phyloP scores from a whole-genome alignment of 257 asterid species.

The Datura wrightii region DNA sequence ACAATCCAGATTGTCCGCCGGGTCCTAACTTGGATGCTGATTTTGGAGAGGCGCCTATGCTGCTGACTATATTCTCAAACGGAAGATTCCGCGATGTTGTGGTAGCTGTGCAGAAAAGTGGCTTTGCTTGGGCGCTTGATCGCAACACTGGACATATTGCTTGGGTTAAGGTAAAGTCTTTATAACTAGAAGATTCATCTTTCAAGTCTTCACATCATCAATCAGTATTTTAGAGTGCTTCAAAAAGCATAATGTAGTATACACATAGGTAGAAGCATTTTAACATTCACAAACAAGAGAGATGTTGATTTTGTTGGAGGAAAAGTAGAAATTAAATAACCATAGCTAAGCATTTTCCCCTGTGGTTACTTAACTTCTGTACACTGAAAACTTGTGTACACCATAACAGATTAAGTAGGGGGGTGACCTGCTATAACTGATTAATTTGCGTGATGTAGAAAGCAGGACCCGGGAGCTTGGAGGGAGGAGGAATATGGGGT shows the following conservation, averaged over 20 bases:
- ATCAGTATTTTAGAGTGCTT: not conserved
- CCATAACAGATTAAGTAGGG: not conserved
- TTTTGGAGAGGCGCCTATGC: conserved; percentile 88
- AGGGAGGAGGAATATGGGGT: conserved; percentile 88
- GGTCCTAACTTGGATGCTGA: conserved; percentile 84
- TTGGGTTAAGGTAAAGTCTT: conserved; percentile 53
- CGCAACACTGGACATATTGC: conserved; percentile 55
- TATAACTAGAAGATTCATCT: not conserved
- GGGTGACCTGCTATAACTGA: not conserved
- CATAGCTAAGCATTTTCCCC: not conserved
- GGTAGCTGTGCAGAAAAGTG: conserved; percentile 77
- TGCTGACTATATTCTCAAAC: conserved; percentile 42
- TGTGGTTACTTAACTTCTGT: not conserved
- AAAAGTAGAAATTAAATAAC: not conserved
- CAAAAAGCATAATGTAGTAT: not conserved
- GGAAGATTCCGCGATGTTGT: conserved; percentile 58
- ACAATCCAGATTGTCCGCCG: conserved; percentile 68
- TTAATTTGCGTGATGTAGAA: conserved; percentile 34
- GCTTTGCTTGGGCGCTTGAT: conserved; percentile 77
- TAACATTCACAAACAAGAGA: not conserved
- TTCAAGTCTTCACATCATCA: not conserved
- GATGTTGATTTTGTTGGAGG: not conserved
- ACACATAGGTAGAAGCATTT: not conserved
- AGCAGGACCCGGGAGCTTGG: conserved; percentile 74
- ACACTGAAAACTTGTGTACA: not conserved